Conservation (phyloP, 305 asterid species). For the Fraxinus albicans region DNA sequence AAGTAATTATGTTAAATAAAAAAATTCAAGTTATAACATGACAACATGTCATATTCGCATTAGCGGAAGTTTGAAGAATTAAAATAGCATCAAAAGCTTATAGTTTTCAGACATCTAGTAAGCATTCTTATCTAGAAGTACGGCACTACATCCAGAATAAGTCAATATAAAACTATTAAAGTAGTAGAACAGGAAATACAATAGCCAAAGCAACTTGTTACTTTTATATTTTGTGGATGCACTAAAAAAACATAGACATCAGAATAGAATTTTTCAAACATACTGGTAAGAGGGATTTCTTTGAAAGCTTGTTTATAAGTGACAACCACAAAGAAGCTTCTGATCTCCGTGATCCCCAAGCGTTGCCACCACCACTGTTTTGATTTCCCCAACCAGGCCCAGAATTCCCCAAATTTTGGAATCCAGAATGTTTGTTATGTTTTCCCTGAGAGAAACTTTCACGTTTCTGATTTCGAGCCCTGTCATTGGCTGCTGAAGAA, state of each 20-base stretch:
- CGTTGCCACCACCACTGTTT: constrained; percentile 41
- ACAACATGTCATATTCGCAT: constrained; percentile 10
- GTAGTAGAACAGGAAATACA: constrained; percentile 15
- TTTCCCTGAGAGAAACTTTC: constrained; percentile 59
- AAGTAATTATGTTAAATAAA: constrained; percentile 18
- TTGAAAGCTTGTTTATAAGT: constrained; percentile 75
- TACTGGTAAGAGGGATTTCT: constrained; percentile 89
- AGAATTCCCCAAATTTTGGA: constrained; percentile 48
- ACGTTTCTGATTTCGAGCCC: constrained; percentile 55
- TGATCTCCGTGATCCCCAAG: constrained; percentile 73
- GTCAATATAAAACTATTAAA: not conserved
- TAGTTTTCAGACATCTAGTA: constrained; percentile 9
- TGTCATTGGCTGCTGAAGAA: constrained; percentile 56
- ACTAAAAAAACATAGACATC: constrained; percentile 16
- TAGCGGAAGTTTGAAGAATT: constrained; percentile 3
- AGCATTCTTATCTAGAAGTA: constrained; percentile 23
- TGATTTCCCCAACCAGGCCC: constrained; percentile 59
- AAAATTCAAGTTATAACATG: constrained; percentile 10
- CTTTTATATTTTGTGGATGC: not conserved
- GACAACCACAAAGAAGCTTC: constrained; percentile 84
- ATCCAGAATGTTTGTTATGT: constrained; percentile 74
- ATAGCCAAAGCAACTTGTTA: constrained; percentile 7
- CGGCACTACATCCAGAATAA: constrained; percentile 15
- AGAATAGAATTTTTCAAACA: constrained; percentile 29
- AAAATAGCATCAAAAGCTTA: constrained; percentile 2